Evolutionary conservation across 768 basidiomycete species (phyloP).

Genomic region (Trametes cingulata): DNA sequence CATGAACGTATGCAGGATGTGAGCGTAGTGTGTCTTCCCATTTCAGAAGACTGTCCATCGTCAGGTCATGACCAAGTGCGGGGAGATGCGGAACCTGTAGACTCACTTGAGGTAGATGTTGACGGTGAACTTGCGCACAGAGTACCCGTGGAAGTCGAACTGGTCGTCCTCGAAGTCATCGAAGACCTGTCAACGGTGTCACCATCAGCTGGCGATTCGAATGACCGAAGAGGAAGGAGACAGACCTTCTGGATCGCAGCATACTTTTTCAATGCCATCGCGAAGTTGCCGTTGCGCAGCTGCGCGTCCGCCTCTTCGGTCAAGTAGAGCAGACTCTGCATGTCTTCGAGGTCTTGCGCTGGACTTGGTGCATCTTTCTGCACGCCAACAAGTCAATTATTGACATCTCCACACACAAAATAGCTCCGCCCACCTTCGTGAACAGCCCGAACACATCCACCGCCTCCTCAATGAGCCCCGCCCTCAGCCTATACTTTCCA

Average conservation of each 20-base stretch:
- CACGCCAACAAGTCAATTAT: neutral
- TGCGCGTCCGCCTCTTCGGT: conserved; percentile 80
- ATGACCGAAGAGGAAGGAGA: neutral
- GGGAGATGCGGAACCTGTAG: neutral
- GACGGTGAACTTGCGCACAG: conserved; percentile 84
- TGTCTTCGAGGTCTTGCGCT: conserved; percentile 83
- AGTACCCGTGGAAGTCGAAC: conserved; percentile 97
- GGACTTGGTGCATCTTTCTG: conserved; percentile 86
- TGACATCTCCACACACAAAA: neutral
- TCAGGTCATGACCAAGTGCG: conserved; percentile 1
- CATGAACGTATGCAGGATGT: conserved; percentile 73
- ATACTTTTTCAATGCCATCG: conserved; percentile 85
- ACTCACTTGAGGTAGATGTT: conserved; percentile 83
- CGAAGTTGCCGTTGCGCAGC: conserved; percentile 59
- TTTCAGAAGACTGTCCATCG: conserved; percentile 56
- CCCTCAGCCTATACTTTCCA: conserved; percentile 87
- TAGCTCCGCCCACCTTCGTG: conserved; percentile 69
- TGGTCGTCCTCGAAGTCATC: conserved; percentile 92
- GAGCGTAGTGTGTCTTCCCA: conserved; percentile 84
- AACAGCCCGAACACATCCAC: conserved; percentile 77
- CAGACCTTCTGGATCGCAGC: conserved; percentile 70
- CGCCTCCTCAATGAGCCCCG: conserved; percentile 78
- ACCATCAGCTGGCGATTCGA: too few species aligned
- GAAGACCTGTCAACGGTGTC: conserved; percentile 55
- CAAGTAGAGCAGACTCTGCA: conserved; percentile 92